These are phyloP conservation scores for Lasiosphaeris hirsuta DNA, from an alignment of 495 filamentous ascomycete species.

Conservation along the genomic window DNA sequence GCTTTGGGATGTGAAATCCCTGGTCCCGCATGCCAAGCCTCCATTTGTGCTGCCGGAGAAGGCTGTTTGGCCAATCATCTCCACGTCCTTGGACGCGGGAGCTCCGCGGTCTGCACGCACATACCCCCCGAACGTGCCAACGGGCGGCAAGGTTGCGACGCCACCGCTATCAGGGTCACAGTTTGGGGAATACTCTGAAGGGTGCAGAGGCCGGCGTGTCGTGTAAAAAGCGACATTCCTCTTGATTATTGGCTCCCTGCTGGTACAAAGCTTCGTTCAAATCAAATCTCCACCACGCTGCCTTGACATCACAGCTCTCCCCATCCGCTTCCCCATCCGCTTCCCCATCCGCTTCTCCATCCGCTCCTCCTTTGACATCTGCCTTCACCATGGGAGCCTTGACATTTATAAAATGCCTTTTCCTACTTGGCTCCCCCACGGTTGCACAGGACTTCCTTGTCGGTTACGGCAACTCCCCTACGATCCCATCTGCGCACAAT, in stretches of 20 bases:
- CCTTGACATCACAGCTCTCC: too few species aligned
- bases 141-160: neutral
- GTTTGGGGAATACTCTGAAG: neutral
- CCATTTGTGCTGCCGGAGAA: neutral
- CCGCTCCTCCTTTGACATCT: too few species aligned
- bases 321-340: too few species aligned
- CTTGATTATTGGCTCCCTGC: neutral
- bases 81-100: neutral
- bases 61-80: neutral
- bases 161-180: neutral
- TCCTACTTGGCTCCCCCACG: neutral
- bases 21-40: conserved; percentile 3
- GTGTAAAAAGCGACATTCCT: neutral
- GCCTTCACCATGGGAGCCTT: neutral
- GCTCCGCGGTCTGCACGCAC: neutral
- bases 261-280: neutral
- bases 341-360: too few species aligned
- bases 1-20: too few species aligned
- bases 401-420: neutral
- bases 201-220: neutral
- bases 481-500: conserved; percentile 6
- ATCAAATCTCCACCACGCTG: too few species aligned
- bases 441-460: conserved; percentile 8
- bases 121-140: neutral
- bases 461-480: conserved; percentile 10